Percentiles rank a stretch among this genome's conserved stretches.
Conservation (phyloP, 345 rosid genomes). For the Melaleuca quinquenervia region DNA sequence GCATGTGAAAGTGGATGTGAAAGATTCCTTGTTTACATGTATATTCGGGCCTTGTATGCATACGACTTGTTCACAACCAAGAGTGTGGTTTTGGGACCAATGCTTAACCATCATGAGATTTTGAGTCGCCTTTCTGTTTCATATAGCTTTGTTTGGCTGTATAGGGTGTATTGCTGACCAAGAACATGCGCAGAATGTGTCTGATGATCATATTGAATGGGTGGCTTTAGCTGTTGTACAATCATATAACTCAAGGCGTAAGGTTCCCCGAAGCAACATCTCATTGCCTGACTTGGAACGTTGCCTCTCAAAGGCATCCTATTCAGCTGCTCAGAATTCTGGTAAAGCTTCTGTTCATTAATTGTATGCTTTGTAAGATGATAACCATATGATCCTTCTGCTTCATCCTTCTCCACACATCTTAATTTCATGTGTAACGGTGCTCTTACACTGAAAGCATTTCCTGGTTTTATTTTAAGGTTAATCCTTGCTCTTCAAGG, state of each 20-base stretch:
- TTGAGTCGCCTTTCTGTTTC: background rate
- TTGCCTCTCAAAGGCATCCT: constrained; percentile 63
- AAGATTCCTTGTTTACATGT: background rate
- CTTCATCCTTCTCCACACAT: background rate
- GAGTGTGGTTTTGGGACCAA: background rate
- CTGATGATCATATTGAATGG: constrained; percentile 29
- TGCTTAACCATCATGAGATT: background rate
- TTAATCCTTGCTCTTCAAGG: background rate
- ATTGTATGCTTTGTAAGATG: background rate
- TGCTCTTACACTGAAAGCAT: background rate
- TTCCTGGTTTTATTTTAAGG: background rate
- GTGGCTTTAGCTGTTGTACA: constrained; percentile 79
- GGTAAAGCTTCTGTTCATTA: constrained; percentile 17
- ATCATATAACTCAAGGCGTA: constrained; percentile 60
- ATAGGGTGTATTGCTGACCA: constrained; percentile 12
- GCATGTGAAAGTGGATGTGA: background rate
- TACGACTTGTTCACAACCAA: background rate
- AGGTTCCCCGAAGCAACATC: constrained; percentile 56
- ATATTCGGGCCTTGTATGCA: background rate
- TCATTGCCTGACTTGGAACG: constrained; percentile 63
- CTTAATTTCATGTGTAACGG: background rate
- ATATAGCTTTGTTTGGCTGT: background rate
- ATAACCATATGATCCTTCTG: background rate
- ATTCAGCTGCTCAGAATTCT: constrained; percentile 56
- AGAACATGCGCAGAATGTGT: constrained; percentile 11